A percentile compares a stretch with the other conserved stretches of the same genome.
Evolutionary conservation across 1,284 basidiomycete species (phyloP).

Genomic region (Wolfiporia cocos): DNA sequence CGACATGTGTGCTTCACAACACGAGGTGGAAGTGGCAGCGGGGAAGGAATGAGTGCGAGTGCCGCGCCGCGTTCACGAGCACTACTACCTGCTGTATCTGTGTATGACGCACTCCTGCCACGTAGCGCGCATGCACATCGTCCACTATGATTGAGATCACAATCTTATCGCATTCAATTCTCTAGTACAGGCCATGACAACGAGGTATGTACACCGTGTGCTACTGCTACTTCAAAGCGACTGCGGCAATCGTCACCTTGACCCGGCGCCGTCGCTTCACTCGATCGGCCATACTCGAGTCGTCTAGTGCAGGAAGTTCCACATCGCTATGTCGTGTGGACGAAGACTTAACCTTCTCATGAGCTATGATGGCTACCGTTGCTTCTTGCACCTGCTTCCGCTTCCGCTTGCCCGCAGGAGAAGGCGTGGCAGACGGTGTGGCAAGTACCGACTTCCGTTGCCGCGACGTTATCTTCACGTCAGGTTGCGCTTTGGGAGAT

Average conservation of each 20-base stretch:
- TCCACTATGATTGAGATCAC: too few species aligned
- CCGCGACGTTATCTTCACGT: not conserved
- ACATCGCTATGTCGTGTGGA: not conserved
- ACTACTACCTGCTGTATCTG: too few species aligned
- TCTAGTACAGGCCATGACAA: too few species aligned
- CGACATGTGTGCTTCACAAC: constrained; percentile 10
- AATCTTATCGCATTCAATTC: too few species aligned
- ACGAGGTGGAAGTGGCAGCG: not conserved
- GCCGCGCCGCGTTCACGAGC: too few species aligned
- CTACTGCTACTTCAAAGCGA: too few species aligned
- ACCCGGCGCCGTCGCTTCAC: constrained; percentile 28
- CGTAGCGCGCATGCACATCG: too few species aligned
- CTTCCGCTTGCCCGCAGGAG: constrained; percentile 13
- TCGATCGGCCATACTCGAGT: constrained; percentile 24
- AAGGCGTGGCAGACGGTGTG: constrained; percentile 4
- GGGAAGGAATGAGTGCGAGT: too few species aligned
- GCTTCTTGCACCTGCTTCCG: not conserved
- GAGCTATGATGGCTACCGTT: not conserved
- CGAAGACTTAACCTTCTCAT: not conserved
- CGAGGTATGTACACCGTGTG: too few species aligned
- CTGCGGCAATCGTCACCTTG: not conserved
- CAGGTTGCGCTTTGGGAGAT: constrained; percentile 10
- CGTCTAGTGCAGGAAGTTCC: not conserved
- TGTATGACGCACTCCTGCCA: too few species aligned
- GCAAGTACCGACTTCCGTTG: constrained; percentile 1